A percentile compares a stretch with the other conserved stretches of the same genome.
phyloP scores from a whole-genome alignment of 257 asterid species.

The Scutellaria galericulata region DNA sequence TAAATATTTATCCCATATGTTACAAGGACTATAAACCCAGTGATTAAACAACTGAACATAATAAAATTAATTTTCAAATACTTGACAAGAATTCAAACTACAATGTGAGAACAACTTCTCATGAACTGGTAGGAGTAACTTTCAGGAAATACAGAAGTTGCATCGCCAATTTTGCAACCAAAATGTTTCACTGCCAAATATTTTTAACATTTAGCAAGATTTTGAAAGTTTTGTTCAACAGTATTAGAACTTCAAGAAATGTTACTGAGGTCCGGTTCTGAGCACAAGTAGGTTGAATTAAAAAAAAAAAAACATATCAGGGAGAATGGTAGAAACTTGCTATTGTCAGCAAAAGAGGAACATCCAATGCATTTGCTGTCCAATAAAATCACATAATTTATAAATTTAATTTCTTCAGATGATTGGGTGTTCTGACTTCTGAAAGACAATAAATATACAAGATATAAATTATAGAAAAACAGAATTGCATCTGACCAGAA shows the following conservation, averaged over 20 bases:
- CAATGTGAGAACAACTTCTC: not conserved
- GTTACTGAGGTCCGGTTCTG: not conserved
- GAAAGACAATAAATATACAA: not conserved
- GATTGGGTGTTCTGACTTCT: not conserved
- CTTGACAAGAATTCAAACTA: slow-evolving; percentile 7
- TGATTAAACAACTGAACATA: not conserved
- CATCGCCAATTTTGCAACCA: no score
- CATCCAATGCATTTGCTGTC: not conserved
- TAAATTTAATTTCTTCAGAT: slow-evolving; percentile 1
- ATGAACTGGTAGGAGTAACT: not conserved
- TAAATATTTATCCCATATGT: not conserved
- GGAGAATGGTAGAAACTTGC: not conserved
- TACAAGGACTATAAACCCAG: not conserved
- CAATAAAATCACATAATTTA: not conserved
- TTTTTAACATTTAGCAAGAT: no score
- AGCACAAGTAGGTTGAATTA: not conserved
- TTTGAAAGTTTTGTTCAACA: no score
- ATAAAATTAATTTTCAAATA: not conserved
- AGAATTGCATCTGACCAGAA: slow-evolving; percentile 61
- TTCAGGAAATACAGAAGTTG: not conserved
- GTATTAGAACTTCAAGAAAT: not conserved
- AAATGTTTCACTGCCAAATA: not conserved
- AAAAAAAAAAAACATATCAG: not conserved
- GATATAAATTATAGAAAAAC: slow-evolving; percentile 1
- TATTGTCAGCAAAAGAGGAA: not conserved